A percentile compares a stretch with the other conserved stretches of the same genome.
Evolutionary conservation across 805 yeast genomes (phyloP).

Genomic region (Jamesozyma gamospora): DNA sequence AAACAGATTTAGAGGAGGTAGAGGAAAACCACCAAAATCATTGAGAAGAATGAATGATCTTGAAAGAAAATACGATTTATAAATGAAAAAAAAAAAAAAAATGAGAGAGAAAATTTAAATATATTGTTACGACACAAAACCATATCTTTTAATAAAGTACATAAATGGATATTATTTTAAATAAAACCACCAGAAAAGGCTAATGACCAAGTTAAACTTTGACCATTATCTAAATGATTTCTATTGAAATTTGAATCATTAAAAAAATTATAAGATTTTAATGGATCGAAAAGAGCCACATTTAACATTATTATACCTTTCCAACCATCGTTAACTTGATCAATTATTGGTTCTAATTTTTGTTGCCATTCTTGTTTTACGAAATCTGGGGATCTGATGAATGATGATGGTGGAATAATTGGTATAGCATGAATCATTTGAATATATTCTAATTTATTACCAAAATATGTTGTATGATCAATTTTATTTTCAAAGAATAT

Average conservation of each 20-base stretch:
- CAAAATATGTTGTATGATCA: constrained; percentile 68
- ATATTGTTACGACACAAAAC: no score
- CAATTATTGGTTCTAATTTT: constrained; percentile 37
- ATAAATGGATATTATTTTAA: not conserved
- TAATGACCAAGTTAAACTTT: constrained; percentile 78
- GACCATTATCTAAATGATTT: constrained; percentile 68
- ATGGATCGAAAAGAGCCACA: constrained; percentile 64
- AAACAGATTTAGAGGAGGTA: not conserved
- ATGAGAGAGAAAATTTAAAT: no score
- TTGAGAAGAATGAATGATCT: constrained; percentile 21
- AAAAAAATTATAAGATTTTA: constrained; percentile 52
- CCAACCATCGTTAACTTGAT: constrained; percentile 56
- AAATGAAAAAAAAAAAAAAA: no score
- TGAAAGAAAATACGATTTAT: constrained; percentile 19
- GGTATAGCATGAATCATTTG: constrained; percentile 78
- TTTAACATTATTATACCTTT: constrained; percentile 63
- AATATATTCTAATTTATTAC: constrained; percentile 59
- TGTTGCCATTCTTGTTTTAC: constrained; percentile 57
- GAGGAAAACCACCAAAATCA: constrained; percentile 16
- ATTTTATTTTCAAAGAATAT: constrained; percentile 63
- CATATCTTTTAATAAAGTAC: not conserved
- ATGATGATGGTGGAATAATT: constrained; percentile 54
- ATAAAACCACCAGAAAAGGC: constrained; percentile 48
- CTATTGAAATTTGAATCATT: constrained; percentile 42
- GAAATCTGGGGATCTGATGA: constrained; percentile 43